phyloP scores from a whole-genome alignment of 345 rosid genomes.

The Moringa oleifera region DNA sequence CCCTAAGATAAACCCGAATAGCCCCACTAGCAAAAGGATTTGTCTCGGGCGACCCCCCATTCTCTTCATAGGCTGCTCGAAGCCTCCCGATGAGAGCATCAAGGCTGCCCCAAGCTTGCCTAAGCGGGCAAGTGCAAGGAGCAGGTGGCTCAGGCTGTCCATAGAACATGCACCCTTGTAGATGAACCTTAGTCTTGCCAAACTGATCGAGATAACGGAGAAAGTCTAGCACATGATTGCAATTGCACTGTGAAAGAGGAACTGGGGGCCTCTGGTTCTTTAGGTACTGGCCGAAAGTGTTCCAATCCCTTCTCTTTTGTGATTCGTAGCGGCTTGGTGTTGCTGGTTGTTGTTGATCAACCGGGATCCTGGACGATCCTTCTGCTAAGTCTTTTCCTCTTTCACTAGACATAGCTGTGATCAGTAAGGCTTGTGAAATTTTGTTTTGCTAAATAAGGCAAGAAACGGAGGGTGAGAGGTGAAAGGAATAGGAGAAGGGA shows the following conservation, averaged over 20 bases:
- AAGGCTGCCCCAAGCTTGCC: slow-evolving; percentile 61
- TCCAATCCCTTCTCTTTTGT: slow-evolving; percentile 80
- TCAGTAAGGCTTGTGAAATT: slow-evolving; percentile 9
- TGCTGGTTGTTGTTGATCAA: slow-evolving; percentile 12
- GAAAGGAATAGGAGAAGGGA: slow-evolving; percentile 29
- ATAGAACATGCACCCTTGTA: slow-evolving; percentile 46
- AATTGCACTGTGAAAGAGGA: slow-evolving; percentile 53
- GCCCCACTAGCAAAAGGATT: slow-evolving; percentile 46
- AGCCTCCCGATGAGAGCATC: slow-evolving; percentile 58
- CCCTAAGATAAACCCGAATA: slow-evolving; percentile 41
- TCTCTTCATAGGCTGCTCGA: slow-evolving; percentile 51
- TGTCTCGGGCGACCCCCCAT: slow-evolving; percentile 42
- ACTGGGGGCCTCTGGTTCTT: slow-evolving; percentile 70
- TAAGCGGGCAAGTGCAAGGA: slow-evolving; percentile 51
- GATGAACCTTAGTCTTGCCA: slow-evolving; percentile 80
- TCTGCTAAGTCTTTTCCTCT: slow-evolving; percentile 40
- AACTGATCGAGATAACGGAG: slow-evolving; percentile 74
- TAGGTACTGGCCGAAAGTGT: slow-evolving; percentile 70
- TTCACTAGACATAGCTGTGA: slow-evolving; percentile 30
- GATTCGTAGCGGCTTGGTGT: slow-evolving; percentile 77
- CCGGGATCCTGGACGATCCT: slow-evolving; percentile 29
- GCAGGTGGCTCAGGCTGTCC: slow-evolving; percentile 60
- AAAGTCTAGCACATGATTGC: slow-evolving; percentile 64
- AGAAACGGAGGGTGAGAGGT: slow-evolving; percentile 12
- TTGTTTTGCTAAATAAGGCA: slow-evolving; percentile 23